These are phyloP conservation scores for Scytalidium lignicola DNA, from an alignment of 2,329 filamentous ascomycete species.

Conservation along the genomic window DNA sequence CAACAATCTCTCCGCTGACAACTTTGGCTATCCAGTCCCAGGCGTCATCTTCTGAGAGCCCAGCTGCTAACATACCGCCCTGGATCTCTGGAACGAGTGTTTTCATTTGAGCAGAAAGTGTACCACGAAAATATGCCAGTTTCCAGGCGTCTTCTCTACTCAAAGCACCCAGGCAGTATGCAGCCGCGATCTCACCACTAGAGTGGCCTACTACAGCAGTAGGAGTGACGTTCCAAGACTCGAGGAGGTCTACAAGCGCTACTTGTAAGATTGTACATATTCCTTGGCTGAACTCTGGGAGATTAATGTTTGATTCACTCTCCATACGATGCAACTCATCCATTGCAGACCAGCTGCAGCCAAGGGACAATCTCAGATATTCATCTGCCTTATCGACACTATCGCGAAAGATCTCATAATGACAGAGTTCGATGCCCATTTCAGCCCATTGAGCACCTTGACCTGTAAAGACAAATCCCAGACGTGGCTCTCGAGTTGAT, in stretches of 20 bases:
- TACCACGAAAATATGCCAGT: slow-evolving; percentile 36
- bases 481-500: neutral
- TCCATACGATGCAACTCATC: too few relatives aligned
- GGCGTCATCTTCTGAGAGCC: slow-evolving; percentile 15
- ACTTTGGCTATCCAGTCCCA: neutral
- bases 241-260: slow-evolving; percentile 36
- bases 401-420: too few relatives aligned
- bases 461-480: slow-evolving; percentile 14
- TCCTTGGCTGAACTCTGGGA: slow-evolving; percentile 35
- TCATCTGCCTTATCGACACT: slow-evolving; percentile 1
- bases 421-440: slow-evolving; percentile 16
- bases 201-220: slow-evolving; percentile 39
- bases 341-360: neutral
- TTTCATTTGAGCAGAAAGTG: slow-evolving; percentile 22
- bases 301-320: slow-evolving; percentile 18
- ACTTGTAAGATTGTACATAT: slow-evolving; percentile 40
- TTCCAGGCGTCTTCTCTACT: slow-evolving; percentile 28
- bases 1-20: slow-evolving; percentile 11
- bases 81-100: slow-evolving; percentile 12
- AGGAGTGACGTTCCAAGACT: slow-evolving; percentile 34
- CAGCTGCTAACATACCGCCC: slow-evolving; percentile 50
- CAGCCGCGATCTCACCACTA: slow-evolving; percentile 42
- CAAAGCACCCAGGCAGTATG: slow-evolving; percentile 34
- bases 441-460: slow-evolving; percentile 20
- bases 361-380: slow-evolving; percentile 9